phyloP scores from a whole-genome alignment of 2,329 filamentous ascomycete genomes.

The Aspergillus sp. region DNA sequence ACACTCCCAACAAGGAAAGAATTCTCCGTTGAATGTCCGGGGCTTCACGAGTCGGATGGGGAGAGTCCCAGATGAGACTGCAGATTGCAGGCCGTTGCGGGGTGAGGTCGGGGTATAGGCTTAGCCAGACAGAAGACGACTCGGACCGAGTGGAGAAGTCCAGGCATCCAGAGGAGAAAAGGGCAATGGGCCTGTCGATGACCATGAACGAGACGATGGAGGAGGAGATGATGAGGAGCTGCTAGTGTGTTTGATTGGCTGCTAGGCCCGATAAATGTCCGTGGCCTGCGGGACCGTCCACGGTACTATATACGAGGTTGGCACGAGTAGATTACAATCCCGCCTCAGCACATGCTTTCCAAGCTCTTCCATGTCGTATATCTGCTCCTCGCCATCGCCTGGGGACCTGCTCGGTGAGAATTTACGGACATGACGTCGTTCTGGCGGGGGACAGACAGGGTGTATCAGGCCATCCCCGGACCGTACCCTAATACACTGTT shows the following conservation, averaged over 20 bases:
- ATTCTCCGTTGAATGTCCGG: slow-evolving; percentile 23
- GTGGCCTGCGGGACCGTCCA: not conserved
- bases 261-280: not conserved
- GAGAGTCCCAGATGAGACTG: not conserved
- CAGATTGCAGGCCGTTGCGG: not conserved
- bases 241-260: not conserved
- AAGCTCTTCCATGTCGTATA: no score
- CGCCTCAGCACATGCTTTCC: not conserved
- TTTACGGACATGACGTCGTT: no score
- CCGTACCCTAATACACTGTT: no score
- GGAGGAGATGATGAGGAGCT: no score
- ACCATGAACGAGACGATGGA: no score
- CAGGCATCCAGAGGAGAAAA: not conserved
- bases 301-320: not conserved
- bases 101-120: no score
- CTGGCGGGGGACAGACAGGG: no score
- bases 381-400: no score
- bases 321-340: not conserved
- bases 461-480: no score
- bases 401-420: no score
- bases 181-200: not conserved
- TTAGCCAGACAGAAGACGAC: no score
- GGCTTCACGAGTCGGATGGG: not conserved
- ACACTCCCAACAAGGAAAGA: not conserved
- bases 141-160: slow-evolving; percentile 2